Percentiles rank a stretch among this genome's conserved stretches.
These are phyloP conservation scores for Cutaneotrichosporon sp. DNA, from an alignment of 1,284 basidiomycete species.

Conservation along the genomic window DNA sequence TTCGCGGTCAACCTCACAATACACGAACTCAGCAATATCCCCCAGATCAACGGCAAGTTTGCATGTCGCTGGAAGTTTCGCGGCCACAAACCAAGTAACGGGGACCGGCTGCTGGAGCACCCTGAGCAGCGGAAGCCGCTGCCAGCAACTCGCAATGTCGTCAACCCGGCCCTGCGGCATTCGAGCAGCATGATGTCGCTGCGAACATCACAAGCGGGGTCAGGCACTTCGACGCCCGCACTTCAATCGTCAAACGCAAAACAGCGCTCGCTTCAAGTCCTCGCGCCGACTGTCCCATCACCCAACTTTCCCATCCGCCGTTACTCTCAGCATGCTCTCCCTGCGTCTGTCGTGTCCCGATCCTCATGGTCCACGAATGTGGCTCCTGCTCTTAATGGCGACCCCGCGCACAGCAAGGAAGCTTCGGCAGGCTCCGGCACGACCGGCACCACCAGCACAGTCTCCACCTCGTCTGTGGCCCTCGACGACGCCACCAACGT, in stretches of 20 bases:
- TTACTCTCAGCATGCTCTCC: constrained; percentile 3
- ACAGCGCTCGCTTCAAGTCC: constrained; percentile 1
- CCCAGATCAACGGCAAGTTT: constrained; percentile 44
- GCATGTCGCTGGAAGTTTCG: constrained; percentile 44
- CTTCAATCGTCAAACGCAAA: not conserved
- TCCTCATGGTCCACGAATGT: not conserved
- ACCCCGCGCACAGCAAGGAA: not conserved
- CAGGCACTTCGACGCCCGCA: constrained; percentile 2
- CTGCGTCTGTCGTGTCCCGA: not conserved
- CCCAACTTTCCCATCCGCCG: not conserved
- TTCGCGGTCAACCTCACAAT: constrained; percentile 40
- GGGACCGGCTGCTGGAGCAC: constrained; percentile 16
- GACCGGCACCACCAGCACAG: not conserved
- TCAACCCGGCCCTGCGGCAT: not conserved
- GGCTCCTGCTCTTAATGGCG: not conserved
- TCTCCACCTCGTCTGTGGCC: not conserved
- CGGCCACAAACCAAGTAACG: constrained; percentile 33
- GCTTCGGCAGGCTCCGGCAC: constrained; percentile 3
- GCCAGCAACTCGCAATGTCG: not conserved
- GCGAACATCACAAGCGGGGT: not conserved
- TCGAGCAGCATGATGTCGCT: constrained; percentile 11
- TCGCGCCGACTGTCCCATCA: not conserved
- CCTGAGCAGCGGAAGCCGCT: constrained; percentile 15
- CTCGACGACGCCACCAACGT: not conserved
- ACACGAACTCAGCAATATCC: constrained; percentile 47